Percentiles rank a stretch among this genome's conserved stretches.
Evolutionary conservation across 495 filamentous ascomycete genomes (phyloP).

Genomic region (Amniculicola lignicola): DNA sequence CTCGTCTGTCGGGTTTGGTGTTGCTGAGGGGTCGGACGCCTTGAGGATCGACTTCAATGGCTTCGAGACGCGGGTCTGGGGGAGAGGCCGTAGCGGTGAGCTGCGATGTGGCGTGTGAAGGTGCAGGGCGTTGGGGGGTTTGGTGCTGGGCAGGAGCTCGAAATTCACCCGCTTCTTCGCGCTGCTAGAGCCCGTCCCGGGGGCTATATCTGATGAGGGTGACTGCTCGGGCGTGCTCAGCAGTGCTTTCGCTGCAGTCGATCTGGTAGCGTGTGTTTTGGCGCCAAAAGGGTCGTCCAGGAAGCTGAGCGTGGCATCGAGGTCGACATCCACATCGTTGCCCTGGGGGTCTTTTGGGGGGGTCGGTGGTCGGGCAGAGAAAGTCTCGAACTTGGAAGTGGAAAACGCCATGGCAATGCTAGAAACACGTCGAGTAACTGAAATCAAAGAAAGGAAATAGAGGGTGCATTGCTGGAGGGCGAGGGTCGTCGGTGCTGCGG

Average conservation of each 20-base stretch:
- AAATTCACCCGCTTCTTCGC: conserved; percentile 58
- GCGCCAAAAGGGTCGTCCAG: conserved; percentile 38
- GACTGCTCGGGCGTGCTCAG: conserved; percentile 48
- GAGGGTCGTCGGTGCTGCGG: no score
- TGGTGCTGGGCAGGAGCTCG: conserved; percentile 60
- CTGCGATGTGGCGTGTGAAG: conserved; percentile 46
- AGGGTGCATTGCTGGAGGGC: no score
- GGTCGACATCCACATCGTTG: conserved; percentile 35
- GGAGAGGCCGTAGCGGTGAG: conserved; percentile 48
- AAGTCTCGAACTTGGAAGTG: conserved; percentile 33
- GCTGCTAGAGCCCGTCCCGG: conserved; percentile 42
- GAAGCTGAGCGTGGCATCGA: conserved; percentile 38
- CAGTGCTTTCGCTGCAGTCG: conserved; percentile 21
- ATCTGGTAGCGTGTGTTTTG: conserved; percentile 6
- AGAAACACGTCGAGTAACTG: conserved; percentile 10
- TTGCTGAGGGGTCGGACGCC: conserved; percentile 46
- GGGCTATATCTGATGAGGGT: conserved; percentile 45
- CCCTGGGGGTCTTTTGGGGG: conserved; percentile 57
- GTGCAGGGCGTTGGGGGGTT: conserved; percentile 59
- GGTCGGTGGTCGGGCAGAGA: conserved; percentile 58
- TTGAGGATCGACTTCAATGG: conserved; percentile 88
- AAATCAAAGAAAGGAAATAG: background rate
- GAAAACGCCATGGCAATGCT: conserved; percentile 40
- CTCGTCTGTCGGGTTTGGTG: conserved; percentile 42
- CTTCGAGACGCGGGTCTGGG: conserved; percentile 62